Base-by-base conservation (phyloP, 371 early-diverging fungal genomes). In the Globomyces sp. region DNA sequence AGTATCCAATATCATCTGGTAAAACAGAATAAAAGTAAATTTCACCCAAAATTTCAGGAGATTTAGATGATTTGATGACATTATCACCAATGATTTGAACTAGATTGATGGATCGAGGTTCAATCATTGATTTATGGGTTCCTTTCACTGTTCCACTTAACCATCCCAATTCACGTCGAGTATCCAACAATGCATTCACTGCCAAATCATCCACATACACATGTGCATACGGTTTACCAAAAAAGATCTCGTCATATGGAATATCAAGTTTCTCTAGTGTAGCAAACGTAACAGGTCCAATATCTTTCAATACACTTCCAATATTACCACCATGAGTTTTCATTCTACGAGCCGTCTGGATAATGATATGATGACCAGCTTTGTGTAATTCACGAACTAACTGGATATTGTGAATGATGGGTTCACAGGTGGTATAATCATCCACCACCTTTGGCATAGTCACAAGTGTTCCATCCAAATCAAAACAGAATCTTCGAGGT, bases 301-400 rank as follows among this genome's bases (percentile, higher is more conserved):
- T 59, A 42, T 61, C 61, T 10, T 37, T 59, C 36, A 61, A 11
- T 11, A 61, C 51, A 6, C 51, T 59, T 11, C 61, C 61, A 40
- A 61, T 11, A 11, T 61, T 61, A 4, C 61, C 61, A 47, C 58
- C 58, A 49, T 61, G 61, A 5, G 61, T 61, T 5, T 42, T 5
- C 61, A 61, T 61, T 37, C 61, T 42, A 4, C 61, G 4, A 11
- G 61, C 61, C 4, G 61, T 61, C 52, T 6, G 11, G 51, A 61
- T 61, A 6, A 61, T 42, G 11, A 61, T 61, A 11, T 42, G 59
- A 47, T 61, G 61, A 59, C 61, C 61, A 11, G 61, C 61, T 40
- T 4, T 59, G 11, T 61, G 41, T 6, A 61, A 11, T 47, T 61
- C 48, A 11, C 59, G 61, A 52, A 42, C 61, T 36, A 61, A 59